Base-by-base conservation (phyloP, 345 rosid species). In the Eucalyptus leucophloia region DNA sequence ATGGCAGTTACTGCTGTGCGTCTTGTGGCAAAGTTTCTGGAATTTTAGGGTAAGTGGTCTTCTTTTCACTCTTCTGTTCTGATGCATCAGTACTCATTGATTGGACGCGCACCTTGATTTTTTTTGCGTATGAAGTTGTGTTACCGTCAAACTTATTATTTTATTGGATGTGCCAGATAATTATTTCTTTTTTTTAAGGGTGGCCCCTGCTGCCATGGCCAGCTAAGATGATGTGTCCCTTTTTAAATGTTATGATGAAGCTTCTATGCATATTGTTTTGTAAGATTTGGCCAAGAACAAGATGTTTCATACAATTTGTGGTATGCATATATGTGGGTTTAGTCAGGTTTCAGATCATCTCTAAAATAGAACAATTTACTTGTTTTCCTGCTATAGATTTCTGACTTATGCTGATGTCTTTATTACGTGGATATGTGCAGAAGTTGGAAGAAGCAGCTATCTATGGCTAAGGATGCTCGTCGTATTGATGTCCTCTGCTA, bases 21-120 rank as follows among this genome's bases (percentile, higher is more conserved):
- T 94, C 99, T 18, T 98, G 99, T 80, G 99, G 99, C 91, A 98
- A 97, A 96, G 99, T 97, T 88, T 96, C 99, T 28, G 96, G 96
- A 80, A 95, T 98, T 91, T 96, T 98, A 34, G 95, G 97, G 99
- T 97, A 92, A 93, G 97, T 24, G 88, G 15, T 40, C 85, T 23
- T 77, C 85, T 40, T 40, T 77, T 77, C 85, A 23, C 85, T 77
- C 28, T 67, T 67, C 85, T 12, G 47, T 40, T 77, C 85, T 16
- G 88, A 37, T 87, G 60, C 88, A 34, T 42, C 49, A 28, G 14
- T 54, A 21, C 19, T 77, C 47, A 77, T 77, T 77, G 47, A 40
- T 77, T 77, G 47, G 47, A 77, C 6, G 4, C 2, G 17, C 83
- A 40, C 83, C 30, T 77, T 77, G 83, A 77, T 40, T 77, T 77